Conservation (phyloP, 306 rosid genomes). For the Rubus idaeus region DNA sequence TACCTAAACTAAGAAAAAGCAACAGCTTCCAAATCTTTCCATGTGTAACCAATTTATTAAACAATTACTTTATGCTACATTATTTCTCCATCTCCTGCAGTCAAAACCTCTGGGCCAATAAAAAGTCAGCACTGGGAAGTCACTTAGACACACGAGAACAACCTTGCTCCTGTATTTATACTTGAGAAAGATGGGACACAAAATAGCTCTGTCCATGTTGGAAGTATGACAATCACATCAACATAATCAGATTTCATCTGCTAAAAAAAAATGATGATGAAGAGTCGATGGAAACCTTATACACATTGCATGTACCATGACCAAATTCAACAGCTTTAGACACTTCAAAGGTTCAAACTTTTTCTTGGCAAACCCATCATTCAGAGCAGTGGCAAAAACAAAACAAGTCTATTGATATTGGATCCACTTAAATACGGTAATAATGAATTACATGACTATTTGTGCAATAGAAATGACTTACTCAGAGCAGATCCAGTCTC, state of each 20-base stretch:
- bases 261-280: background rate
- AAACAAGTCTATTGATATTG: background rate
- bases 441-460: background rate
- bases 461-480: slow-evolving; percentile 39
- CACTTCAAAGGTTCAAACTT: background rate
- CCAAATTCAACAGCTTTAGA: background rate
- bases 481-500: slow-evolving; percentile 87
- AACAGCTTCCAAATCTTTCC: background rate
- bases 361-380: background rate
- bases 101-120: background rate
- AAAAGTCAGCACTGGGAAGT: background rate
- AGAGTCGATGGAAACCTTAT: background rate
- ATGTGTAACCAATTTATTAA: background rate
- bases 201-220: background rate
- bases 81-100: background rate
- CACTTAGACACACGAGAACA: background rate
- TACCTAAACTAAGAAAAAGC: slow-evolving; percentile 5
- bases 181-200: background rate
- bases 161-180: background rate
- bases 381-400: background rate
- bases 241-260: background rate
- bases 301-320: background rate
- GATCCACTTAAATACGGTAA: background rate
- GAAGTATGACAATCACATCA: too few species aligned
- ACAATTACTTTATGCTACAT: background rate